Conservation (phyloP, 176 grass and related monocot genomes). For the Puccinellia tenuiflora region DNA sequence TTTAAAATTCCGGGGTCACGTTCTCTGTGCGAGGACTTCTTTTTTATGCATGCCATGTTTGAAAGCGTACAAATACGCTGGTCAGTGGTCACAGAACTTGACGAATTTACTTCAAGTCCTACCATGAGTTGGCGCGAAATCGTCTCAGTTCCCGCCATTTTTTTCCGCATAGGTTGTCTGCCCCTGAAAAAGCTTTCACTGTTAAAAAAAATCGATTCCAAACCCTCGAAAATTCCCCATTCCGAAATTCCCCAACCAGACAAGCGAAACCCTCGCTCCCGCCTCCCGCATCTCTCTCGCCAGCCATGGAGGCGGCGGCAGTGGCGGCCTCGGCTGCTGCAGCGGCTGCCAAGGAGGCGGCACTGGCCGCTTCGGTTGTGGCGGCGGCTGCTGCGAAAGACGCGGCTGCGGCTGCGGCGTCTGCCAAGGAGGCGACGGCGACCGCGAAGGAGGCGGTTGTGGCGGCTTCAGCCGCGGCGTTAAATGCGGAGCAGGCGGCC, state of each 20-base stretch:
- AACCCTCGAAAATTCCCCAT: background rate
- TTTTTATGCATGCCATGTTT: too few relatives aligned
- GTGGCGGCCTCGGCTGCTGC: background rate
- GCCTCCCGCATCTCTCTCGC: background rate
- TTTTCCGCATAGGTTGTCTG: too few relatives aligned
- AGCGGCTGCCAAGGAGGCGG: background rate
- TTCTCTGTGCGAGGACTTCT: too few relatives aligned
- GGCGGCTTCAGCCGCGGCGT: background rate
- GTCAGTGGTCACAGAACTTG: too few relatives aligned
- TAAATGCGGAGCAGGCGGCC: background rate
- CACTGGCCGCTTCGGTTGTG: background rate
- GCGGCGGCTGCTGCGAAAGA: background rate
- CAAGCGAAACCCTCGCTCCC: background rate
- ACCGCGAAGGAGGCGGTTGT: background rate
- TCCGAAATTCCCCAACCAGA: background rate
- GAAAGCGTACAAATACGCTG: too few relatives aligned
- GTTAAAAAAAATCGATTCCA: too few relatives aligned
- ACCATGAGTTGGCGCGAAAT: too few relatives aligned
- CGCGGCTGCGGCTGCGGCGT: background rate
- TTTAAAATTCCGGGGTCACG: too few relatives aligned
- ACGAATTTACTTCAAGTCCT: too few relatives aligned
- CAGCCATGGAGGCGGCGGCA: background rate
- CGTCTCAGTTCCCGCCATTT: too few relatives aligned
- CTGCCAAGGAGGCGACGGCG: background rate
- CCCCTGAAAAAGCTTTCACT: too few relatives aligned